A percentile compares a stretch with the other conserved stretches of the same genome.
Evolutionary conservation across 2,329 filamentous ascomycete species (phyloP).

Genomic region (Hypoxylon rubiginosum): DNA sequence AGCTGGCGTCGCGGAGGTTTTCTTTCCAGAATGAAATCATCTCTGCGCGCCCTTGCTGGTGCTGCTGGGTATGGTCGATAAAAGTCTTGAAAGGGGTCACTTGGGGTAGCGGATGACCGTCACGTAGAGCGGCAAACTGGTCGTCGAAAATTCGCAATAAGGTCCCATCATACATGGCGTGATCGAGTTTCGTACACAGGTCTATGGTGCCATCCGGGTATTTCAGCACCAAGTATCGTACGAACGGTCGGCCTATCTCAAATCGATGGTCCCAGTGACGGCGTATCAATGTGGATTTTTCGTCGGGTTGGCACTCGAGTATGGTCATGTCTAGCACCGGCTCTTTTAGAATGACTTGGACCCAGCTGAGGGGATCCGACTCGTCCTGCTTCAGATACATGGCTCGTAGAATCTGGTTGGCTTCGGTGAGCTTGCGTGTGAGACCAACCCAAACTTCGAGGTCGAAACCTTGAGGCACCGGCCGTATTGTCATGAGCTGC

Average conservation of each 20-base stretch:
- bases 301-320: slow-evolving; percentile 11
- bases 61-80: slow-evolving; percentile 30
- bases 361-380: slow-evolving; percentile 33
- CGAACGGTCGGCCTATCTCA: slow-evolving; percentile 51
- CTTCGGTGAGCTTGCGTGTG: slow-evolving; percentile 34
- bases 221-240: slow-evolving; percentile 52
- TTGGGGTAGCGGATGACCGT: slow-evolving; percentile 27
- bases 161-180: slow-evolving; percentile 22
- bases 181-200: slow-evolving; percentile 46
- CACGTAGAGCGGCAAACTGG: slow-evolving; percentile 42
- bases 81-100: slow-evolving; percentile 48
- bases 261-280: slow-evolving; percentile 48
- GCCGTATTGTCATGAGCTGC: slow-evolving; percentile 46
- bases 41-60: slow-evolving; percentile 20
- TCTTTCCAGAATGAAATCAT: slow-evolving; percentile 44
- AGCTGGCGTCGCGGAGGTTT: slow-evolving; percentile 1
- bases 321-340: slow-evolving; percentile 30
- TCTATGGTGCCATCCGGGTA: slow-evolving; percentile 39
- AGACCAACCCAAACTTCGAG: slow-evolving; percentile 41
- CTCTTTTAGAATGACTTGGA: slow-evolving; percentile 42
- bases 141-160: slow-evolving; percentile 43
- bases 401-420: slow-evolving; percentile 47
- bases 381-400: slow-evolving; percentile 35
- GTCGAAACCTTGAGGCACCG: slow-evolving; percentile 32
- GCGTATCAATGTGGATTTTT: slow-evolving; percentile 41